Evolutionary conservation across 164 flowering plant species (phyloP), one percentile per base, ranked within the genome.

Genomic region (Sextonia rubra): DNA sequence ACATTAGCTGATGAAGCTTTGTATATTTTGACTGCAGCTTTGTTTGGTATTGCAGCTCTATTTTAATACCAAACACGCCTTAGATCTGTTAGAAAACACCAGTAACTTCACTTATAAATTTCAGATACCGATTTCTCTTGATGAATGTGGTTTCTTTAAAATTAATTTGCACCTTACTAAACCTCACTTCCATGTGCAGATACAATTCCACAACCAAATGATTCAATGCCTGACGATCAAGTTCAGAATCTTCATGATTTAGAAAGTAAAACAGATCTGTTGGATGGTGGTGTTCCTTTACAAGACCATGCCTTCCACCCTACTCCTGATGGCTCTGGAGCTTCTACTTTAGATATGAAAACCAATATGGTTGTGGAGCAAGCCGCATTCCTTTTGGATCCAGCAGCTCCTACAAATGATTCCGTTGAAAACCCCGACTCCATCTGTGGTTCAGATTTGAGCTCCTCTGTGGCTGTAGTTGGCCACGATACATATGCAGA

Each of bases 211-310:
- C 64, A 73, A 55, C 17, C 60, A 27, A 32, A 23, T 15, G 61
- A 25, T 63, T 56, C 73, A 70, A 15, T 52, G 15, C 24, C 64
- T 9, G 37, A 30, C 63, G 62, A 26, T 71, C 74, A 47, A 75
- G 24, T 76, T 37, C 71, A 69, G 75, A 69, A 70, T 71, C 69
- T 77, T 25, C 72, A 73, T 64, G 75, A 30, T 65, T 25, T 26
- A 32, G 64, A 74, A 55, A 56, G 65, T 56, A 3, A 22, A 14
- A 26, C 70, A 14, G 12, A 30, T 69, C 20, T 15, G 58, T 30
- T 74, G 69, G 77, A 44, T 29, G 65, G 2, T 60, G 69, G 3
- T 60, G 66, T 12, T 3, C 71, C 49, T 62, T 20, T 48, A 23
- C 52, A 64, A 49, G 71, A 47, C 60, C 69, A 67, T 44, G 60